Conservation (phyloP, 257 asterid species). For the Solanum pennellii region DNA sequence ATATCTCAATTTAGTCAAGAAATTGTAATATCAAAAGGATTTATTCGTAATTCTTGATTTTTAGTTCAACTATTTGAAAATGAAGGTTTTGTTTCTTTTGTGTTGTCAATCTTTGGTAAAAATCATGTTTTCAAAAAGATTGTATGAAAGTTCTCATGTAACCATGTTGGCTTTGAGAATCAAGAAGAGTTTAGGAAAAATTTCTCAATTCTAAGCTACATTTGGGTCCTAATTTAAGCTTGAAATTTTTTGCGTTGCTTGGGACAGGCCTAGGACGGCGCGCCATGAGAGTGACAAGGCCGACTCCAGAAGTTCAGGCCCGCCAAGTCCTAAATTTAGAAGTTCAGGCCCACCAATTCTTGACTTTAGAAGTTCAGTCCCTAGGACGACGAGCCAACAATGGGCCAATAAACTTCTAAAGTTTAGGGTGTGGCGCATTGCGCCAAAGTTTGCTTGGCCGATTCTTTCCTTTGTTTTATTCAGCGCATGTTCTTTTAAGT, state of each 20-base stretch:
- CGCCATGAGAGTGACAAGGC: neutral
- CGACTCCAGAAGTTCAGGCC: too few species aligned
- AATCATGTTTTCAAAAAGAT: neutral
- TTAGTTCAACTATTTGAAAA: neutral
- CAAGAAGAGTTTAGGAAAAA: neutral
- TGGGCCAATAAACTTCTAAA: neutral
- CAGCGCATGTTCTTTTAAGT: neutral
- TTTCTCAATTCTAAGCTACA: neutral
- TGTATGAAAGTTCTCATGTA: neutral
- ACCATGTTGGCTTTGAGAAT: neutral
- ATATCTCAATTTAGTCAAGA: neutral
- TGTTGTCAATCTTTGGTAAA: neutral
- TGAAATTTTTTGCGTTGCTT: too few species aligned
- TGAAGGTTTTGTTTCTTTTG: neutral
- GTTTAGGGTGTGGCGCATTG: too few species aligned
- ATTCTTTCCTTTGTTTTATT: neutral
- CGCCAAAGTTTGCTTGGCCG: neutral
- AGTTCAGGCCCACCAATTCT: too few species aligned
- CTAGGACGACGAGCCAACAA: fast-evolving
- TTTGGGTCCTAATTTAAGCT: neutral
- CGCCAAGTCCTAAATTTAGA: too few species aligned
- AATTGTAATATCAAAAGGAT: neutral
- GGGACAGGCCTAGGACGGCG: neutral
- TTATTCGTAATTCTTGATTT: neutral
- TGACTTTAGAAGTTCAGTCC: neutral